Conservation (phyloP, 345 rosid species). For the Noccaea caerulescens region DNA sequence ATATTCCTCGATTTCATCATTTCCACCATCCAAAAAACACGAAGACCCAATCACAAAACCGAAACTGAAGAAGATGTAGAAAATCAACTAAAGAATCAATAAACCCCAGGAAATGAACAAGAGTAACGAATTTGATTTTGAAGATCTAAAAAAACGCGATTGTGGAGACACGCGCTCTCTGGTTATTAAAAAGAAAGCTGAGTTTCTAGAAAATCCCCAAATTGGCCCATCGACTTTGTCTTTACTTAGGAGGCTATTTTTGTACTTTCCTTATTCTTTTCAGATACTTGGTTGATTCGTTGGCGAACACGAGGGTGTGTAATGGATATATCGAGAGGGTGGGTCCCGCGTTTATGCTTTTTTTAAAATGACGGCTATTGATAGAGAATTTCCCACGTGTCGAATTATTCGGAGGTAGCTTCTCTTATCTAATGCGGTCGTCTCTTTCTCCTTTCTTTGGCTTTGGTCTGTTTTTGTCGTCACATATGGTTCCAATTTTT, state of each 20-base stretch:
- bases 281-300: slow-evolving; percentile 24
- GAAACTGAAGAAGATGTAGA: not conserved
- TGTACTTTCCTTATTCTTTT: slow-evolving; percentile 7
- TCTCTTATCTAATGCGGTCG: slow-evolving; percentile 8
- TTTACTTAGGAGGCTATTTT: slow-evolving; percentile 29
- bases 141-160: slow-evolving; percentile 31
- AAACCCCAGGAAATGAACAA: slow-evolving; percentile 17
- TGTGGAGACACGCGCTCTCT: slow-evolving; percentile 24
- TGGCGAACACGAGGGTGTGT: slow-evolving; percentile 17
- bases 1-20: slow-evolving; percentile 68
- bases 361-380: slow-evolving; percentile 37
- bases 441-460: not conserved
- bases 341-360: slow-evolving; percentile 19
- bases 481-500: not conserved
- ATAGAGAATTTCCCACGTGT: slow-evolving; percentile 35
- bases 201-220: slow-evolving; percentile 17
- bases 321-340: slow-evolving; percentile 1
- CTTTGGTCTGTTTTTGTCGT: slow-evolving; percentile 25
- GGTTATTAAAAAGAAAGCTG: not conserved
- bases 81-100: not conserved
- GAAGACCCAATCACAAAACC: not conserved
- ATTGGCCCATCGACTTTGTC: slow-evolving; percentile 8
- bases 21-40: slow-evolving; percentile 58
- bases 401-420: not conserved
- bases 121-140: slow-evolving; percentile 33